phyloP scores from a whole-genome alignment of 768 basidiomycete species.

The Gloeostereum incarnatum region DNA sequence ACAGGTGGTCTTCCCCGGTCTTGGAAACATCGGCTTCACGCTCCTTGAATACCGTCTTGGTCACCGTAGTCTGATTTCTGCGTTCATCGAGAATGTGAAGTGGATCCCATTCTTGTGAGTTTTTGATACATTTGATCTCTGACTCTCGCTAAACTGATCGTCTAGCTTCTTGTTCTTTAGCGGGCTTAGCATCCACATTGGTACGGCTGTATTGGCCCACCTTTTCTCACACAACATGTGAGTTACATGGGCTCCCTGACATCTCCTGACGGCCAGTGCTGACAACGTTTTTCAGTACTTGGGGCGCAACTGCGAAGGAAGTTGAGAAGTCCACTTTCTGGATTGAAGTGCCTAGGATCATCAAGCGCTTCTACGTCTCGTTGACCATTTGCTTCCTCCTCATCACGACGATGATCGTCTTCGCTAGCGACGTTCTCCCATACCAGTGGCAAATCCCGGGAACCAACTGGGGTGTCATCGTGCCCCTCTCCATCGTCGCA shows the following conservation, averaged over 20 bases:
- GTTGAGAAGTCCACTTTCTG: conserved; percentile 85
- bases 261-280: no score
- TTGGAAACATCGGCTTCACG: conserved; percentile 68
- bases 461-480: conserved; percentile 57
- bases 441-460: conserved; percentile 59
- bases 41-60: conserved; percentile 73
- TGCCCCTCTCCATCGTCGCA: conserved; percentile 62
- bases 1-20: conserved; percentile 75
- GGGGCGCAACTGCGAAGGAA: conserved; percentile 63
- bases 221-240: conserved; percentile 56
- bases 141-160: conserved; percentile 1
- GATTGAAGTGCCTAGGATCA: conserved; percentile 81
- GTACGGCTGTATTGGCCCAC: conserved; percentile 57
- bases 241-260: conserved; percentile 9
- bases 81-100: conserved; percentile 46
- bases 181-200: conserved; percentile 65
- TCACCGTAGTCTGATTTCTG: conserved; percentile 36
- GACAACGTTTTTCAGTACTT: conserved; percentile 26
- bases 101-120: conserved; percentile 72
- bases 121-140: conserved; percentile 1
- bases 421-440: conserved; percentile 47
- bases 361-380: conserved; percentile 70
- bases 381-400: conserved; percentile 52
- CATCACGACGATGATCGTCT: conserved; percentile 54
- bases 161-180: conserved; percentile 73